Base-by-base conservation (phyloP, 306 rosid species). In the Quercus bicolor region DNA sequence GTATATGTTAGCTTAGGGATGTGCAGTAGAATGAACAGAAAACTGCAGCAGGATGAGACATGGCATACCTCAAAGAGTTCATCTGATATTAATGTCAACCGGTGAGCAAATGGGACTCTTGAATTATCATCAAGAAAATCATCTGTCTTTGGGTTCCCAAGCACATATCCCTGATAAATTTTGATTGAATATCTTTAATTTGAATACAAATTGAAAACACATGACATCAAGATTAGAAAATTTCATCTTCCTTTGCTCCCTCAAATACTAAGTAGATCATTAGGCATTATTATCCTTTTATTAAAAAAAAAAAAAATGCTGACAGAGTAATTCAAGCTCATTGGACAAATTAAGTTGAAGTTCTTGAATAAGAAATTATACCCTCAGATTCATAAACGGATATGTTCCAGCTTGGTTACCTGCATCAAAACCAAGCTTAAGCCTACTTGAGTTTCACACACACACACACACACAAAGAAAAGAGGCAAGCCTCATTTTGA, bases 121-220 rank as follows among this genome's bases (percentile, higher is more conserved):
- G 83, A 74, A 31, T 80, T 80, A 69, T 34, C 83, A 68, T 80
- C 83, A 33, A 80, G 8, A 18, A 68, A 74, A n/a, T 40, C 51
- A 11, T 80, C 83, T 4, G 83, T 80, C 75, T 74, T 74, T n/a
- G 83, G 83, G 75, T 80, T 80, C 23, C 83, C 83, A 74, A 80
- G 79, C 12, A 80, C 29, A 66, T 80, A 80, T 18, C 79, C 83
- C 83, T 80, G 37, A 37, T 15, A 52, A 66, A 33, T 52, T 19
- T 15, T 5, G 19, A n/a, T 12, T 66, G 51, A 66, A 16, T 23
- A 57, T 57, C 28, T 59, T 19, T 48, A 31, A 12, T 21, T 15
- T 12, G 19, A 3, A n/a, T 5, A 4, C 7, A 4, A 26, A 26
- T 76, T 1, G 53, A 62, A 28, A 51, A 28, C 3, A 20, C 12